A percentile compares a stretch with the other conserved stretches of the same genome.
phyloP scores from a whole-genome alignment of 495 filamentous ascomycete genomes.

The Penicillium daleae region DNA sequence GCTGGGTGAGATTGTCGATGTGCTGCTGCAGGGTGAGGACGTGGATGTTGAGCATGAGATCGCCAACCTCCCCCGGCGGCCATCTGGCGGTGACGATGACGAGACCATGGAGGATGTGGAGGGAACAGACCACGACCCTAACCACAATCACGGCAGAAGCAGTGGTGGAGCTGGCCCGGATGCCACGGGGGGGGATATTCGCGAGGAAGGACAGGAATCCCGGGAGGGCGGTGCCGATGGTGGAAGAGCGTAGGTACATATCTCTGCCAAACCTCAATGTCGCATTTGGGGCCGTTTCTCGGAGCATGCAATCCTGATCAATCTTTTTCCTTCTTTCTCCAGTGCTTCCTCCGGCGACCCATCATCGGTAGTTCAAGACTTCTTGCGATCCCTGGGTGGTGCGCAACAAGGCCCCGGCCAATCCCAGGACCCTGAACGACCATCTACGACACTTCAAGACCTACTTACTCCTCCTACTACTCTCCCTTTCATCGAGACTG shows the following conservation, averaged over 20 bases:
- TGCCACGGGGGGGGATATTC: constrained; percentile 85
- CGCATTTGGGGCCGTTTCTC: constrained; percentile 7
- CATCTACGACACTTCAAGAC: constrained; percentile 85
- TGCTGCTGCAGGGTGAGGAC: constrained; percentile 84
- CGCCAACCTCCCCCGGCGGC: constrained; percentile 57
- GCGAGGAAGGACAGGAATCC: constrained; percentile 84
- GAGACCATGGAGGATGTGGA: constrained; percentile 86
- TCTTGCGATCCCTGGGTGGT: constrained; percentile 80
- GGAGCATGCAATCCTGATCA: constrained; percentile 6
- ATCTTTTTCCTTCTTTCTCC: background rate
- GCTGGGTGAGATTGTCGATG: constrained; percentile 83
- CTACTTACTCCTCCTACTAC: constrained; percentile 78
- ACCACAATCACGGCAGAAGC: constrained; percentile 60
- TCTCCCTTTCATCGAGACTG: constrained; percentile 71
- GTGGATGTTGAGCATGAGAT: constrained; percentile 82
- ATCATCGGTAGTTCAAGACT: constrained; percentile 74
- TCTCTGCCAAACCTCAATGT: constrained; percentile 36
- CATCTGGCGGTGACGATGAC: constrained; percentile 63
- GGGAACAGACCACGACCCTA: constrained; percentile 58
- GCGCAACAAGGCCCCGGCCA: constrained; percentile 46
- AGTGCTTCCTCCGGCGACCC: constrained; percentile 57
- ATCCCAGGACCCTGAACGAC: constrained; percentile 57
- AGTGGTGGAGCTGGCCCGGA: constrained; percentile 81
- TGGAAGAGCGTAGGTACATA: constrained; percentile 96
- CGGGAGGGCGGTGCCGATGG: constrained; percentile 94